Evolutionary conservation across 2,329 filamentous ascomycete genomes (phyloP).

Genomic region (Exophiala mesophila): DNA sequence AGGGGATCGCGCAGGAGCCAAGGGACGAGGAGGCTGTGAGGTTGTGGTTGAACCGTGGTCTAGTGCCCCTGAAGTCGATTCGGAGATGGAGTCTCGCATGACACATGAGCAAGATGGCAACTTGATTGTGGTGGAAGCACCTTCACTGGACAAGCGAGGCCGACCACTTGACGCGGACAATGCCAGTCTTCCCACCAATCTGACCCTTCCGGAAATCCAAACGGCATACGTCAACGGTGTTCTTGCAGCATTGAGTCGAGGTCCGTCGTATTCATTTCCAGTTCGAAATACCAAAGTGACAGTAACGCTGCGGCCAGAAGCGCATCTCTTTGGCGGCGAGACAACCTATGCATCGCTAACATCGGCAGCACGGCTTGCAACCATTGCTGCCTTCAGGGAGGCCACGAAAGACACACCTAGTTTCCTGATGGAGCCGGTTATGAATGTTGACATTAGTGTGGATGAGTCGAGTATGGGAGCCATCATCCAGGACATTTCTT

Average conservation of each 20-base stretch:
- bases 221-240: constrained; percentile 69
- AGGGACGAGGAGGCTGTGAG: constrained; percentile 70
- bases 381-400: constrained; percentile 63
- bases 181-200: constrained; percentile 51
- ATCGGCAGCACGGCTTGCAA: constrained; percentile 63
- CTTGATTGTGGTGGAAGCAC: constrained; percentile 54
- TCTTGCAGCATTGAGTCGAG: constrained; percentile 75
- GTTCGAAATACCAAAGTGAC: constrained; percentile 70
- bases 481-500: constrained; percentile 76
- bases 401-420: constrained; percentile 53
- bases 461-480: constrained; percentile 75
- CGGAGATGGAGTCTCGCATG: constrained; percentile 23
- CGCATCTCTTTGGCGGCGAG: constrained; percentile 62
- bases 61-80: constrained; percentile 26
- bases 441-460: constrained; percentile 81
- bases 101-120: constrained; percentile 62
- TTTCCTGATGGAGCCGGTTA: constrained; percentile 83
- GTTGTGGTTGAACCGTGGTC: constrained; percentile 60
- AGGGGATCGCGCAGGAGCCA: constrained; percentile 71
- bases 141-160: constrained; percentile 41
- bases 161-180: constrained; percentile 37
- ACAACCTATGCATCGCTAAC: constrained; percentile 64
- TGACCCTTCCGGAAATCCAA: constrained; percentile 47
- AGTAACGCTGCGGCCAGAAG: constrained; percentile 61
- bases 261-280: constrained; percentile 74